Evolutionary conservation across 495 filamentous ascomycete genomes (phyloP).

Genomic region (Cairneyella variabilis): DNA sequence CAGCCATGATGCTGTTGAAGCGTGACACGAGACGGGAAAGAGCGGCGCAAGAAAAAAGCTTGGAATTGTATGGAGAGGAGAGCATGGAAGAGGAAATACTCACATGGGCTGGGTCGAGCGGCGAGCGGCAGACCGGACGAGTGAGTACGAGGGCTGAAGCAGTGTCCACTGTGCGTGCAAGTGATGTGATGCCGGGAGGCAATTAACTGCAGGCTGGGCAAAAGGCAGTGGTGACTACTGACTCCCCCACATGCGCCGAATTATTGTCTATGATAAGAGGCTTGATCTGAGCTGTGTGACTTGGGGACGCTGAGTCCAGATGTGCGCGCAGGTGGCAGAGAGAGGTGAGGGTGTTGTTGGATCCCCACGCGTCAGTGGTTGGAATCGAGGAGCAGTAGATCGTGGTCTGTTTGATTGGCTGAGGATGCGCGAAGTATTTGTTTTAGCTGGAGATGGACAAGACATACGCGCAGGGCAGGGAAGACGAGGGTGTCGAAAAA

Average conservation of each 20-base stretch:
- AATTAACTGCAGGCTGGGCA: background rate
- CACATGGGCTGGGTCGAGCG: background rate
- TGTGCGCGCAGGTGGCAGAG: no score
- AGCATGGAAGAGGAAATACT: background rate
- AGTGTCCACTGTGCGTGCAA: background rate
- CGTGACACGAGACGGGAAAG: background rate
- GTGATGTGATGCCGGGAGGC: background rate
- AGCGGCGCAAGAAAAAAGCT: background rate
- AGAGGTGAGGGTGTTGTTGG: conserved; percentile 14
- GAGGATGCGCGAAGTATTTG: no score
- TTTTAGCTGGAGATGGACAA: no score
- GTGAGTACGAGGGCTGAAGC: no score
- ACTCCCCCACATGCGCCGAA: background rate
- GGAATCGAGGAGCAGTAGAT: conserved; percentile 6
- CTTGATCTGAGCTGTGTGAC: conserved; percentile 4
- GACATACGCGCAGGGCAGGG: no score
- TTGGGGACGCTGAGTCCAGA: background rate
- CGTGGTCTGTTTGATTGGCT: conserved; percentile 19
- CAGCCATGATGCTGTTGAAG: conserved; percentile 29
- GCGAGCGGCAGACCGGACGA: background rate
- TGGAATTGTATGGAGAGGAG: background rate
- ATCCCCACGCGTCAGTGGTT: conserved; percentile 27
- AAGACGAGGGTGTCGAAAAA: no score
- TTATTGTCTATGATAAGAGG: no score
- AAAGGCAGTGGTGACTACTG: background rate